Percentiles rank a stretch among this genome's conserved stretches.
Conservation (phyloP, 805 yeast species). For the Wickerhamomyces hampshirensis region DNA sequence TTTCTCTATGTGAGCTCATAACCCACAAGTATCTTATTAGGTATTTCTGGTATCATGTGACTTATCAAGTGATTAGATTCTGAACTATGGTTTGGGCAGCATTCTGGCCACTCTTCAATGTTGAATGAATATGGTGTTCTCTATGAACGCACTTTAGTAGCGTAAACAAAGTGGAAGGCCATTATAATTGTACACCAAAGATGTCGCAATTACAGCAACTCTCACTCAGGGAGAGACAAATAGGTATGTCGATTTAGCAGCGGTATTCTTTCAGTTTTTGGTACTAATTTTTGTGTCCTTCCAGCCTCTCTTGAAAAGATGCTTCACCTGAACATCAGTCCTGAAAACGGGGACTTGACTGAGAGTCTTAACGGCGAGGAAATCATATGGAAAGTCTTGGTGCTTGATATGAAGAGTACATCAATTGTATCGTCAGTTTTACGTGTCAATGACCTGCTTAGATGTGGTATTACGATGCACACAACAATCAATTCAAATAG, state of each 20-base stretch:
- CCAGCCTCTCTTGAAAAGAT: slow-evolving; percentile 63
- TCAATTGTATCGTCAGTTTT: slow-evolving; percentile 87
- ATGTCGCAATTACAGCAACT: slow-evolving; percentile 21
- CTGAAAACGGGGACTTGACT: slow-evolving; percentile 45
- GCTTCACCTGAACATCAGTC: slow-evolving; percentile 74
- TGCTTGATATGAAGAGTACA: slow-evolving; percentile 77
- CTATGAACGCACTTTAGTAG: no score
- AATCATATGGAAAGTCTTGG: slow-evolving; percentile 85
- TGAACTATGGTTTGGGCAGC: no score
- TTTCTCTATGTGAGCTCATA: no score
- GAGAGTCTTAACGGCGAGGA: slow-evolving; percentile 57
- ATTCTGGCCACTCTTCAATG: no score
- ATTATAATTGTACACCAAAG: background rate
- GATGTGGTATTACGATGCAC: slow-evolving; percentile 91
- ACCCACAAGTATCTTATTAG: no score
- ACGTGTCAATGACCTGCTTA: slow-evolving; percentile 83
- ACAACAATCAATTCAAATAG: slow-evolving; percentile 66
- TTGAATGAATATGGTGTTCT: no score
- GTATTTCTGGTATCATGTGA: no score
- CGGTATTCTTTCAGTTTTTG: no score
- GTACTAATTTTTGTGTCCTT: background rate
- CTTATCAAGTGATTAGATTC: no score
- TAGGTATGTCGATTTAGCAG: slow-evolving; percentile 26
- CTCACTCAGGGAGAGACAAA: slow-evolving; percentile 38
- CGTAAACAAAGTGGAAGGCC: background rate